Conservation (phyloP, 208 protist genomes). For the Trypanosoma scelopori region DNA sequence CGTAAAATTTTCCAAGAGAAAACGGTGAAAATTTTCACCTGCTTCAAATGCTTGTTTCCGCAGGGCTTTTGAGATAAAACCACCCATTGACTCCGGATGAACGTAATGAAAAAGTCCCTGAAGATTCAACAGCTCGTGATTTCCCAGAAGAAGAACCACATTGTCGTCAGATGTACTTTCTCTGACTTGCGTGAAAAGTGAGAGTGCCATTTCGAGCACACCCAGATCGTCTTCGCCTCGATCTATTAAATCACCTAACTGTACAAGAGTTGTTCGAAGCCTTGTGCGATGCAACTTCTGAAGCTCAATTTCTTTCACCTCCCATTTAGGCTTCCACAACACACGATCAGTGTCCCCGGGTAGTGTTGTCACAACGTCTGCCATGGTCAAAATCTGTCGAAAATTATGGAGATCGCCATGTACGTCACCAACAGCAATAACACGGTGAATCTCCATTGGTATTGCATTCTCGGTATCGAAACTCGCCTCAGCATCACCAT, state of each 20-base stretch:
- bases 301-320: constrained; percentile 15
- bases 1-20: constrained; percentile 66
- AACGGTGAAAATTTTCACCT: constrained; percentile 53
- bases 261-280: constrained; percentile 64
- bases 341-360: constrained; percentile 11
- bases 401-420: constrained; percentile 74
- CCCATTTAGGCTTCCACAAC: constrained; percentile 29
- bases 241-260: constrained; percentile 83
- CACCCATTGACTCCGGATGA: constrained; percentile 46
- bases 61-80: constrained; percentile 48
- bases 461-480: constrained; percentile 2
- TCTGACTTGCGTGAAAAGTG: constrained; percentile 48
- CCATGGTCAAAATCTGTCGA: constrained; percentile 45
- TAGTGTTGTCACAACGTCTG: constrained; percentile 36
- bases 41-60: constrained; percentile 44
- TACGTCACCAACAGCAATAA: constrained; percentile 71
- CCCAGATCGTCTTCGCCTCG: constrained; percentile 58
- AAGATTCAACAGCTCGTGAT: constrained; percentile 88
- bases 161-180: constrained; percentile 36
- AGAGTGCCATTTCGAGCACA: constrained; percentile 50
- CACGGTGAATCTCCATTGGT: constrained; percentile 49
- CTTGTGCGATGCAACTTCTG: constrained; percentile 13
- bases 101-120: constrained; percentile 71
- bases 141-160: constrained; percentile 76
- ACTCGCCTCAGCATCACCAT: too few relatives aligned